phyloP scores from a whole-genome alignment of 2,329 filamentous ascomycete genomes.

The Paracorniculantispora psalliotae region DNA sequence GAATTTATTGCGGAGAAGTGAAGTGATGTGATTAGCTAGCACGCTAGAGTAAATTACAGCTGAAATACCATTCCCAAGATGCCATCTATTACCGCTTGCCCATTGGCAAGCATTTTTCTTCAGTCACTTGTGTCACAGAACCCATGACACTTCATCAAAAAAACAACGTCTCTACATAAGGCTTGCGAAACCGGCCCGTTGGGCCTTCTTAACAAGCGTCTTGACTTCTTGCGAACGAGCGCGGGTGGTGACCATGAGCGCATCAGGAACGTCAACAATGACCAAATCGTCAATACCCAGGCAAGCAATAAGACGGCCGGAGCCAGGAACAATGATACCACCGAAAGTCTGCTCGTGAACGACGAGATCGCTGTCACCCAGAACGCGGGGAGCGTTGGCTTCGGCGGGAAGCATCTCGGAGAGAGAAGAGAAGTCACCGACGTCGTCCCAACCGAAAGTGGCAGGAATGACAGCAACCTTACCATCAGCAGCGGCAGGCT shows the following conservation, averaged over 20 bases:
- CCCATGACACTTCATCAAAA: slow-evolving; percentile 7
- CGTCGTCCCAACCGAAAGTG: slow-evolving; percentile 25
- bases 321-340: slow-evolving; percentile 23
- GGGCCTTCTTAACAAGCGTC: slow-evolving; percentile 23
- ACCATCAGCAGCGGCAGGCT: slow-evolving; percentile 23
- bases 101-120: slow-evolving; percentile 1
- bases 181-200: slow-evolving; percentile 20
- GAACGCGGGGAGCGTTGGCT: slow-evolving; percentile 20
- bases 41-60: slow-evolving; percentile 15
- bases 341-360: slow-evolving; percentile 23
- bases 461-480: slow-evolving; percentile 24
- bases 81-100: slow-evolving; percentile 8
- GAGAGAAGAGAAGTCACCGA: slow-evolving; percentile 24
- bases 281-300: slow-evolving; percentile 24
- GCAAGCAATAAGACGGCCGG: slow-evolving; percentile 22
- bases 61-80: slow-evolving; percentile 10
- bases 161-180: slow-evolving; percentile 17
- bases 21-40: slow-evolving; percentile 14
- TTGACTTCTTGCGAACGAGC: slow-evolving; percentile 25
- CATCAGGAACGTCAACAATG: slow-evolving; percentile 23
- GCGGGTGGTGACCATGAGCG: slow-evolving; percentile 24
- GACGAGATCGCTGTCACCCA: slow-evolving; percentile 22
- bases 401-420: slow-evolving; percentile 24
- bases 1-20: not conserved
- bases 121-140: slow-evolving; percentile 3